A percentile compares a stretch with the other conserved stretches of the same genome.
Conservation (phyloP, 2,329 filamentous ascomycete genomes). For the Alternaria rosae region DNA sequence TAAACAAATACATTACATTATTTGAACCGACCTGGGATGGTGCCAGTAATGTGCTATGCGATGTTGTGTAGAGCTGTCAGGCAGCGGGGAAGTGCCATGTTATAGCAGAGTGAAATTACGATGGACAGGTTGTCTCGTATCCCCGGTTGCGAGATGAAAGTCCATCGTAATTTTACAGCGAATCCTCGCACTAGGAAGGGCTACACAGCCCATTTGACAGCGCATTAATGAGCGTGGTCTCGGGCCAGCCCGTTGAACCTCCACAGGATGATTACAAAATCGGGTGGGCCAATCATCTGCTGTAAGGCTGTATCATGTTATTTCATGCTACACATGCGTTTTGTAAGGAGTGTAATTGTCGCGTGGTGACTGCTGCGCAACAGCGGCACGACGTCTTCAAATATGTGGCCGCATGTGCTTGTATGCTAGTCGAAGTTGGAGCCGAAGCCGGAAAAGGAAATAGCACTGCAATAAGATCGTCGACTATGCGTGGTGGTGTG, state of each 20-base stretch:
- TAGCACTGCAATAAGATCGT: conserved; percentile 5
- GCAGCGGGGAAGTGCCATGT: conserved; percentile 2
- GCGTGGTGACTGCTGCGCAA: background rate
- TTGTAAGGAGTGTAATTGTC: background rate
- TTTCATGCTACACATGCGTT: background rate
- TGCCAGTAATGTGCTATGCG: background rate
- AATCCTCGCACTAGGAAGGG: background rate
- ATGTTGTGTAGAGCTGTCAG: background rate
- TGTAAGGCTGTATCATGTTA: background rate
- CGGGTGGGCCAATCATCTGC: background rate
- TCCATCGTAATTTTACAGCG: conserved; percentile 14
- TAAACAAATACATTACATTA: conserved; percentile 36
- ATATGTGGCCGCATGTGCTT: background rate
- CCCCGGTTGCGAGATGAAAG: conserved; percentile 8
- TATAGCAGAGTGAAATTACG: conserved; percentile 16
- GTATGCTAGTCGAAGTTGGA: background rate
- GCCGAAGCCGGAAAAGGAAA: background rate
- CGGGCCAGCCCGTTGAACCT: conserved; percentile 10
- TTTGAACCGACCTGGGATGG: conserved; percentile 9
- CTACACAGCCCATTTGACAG: conserved; percentile 12
- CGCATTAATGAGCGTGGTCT: conserved; percentile 11
- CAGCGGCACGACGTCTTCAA: background rate
- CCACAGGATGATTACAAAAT: background rate
- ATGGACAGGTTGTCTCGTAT: conserved; percentile 8
- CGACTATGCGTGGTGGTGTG: conserved; percentile 2